Conservation (phyloP, 2,329 filamentous ascomycete species). For the Fusarium continuum region DNA sequence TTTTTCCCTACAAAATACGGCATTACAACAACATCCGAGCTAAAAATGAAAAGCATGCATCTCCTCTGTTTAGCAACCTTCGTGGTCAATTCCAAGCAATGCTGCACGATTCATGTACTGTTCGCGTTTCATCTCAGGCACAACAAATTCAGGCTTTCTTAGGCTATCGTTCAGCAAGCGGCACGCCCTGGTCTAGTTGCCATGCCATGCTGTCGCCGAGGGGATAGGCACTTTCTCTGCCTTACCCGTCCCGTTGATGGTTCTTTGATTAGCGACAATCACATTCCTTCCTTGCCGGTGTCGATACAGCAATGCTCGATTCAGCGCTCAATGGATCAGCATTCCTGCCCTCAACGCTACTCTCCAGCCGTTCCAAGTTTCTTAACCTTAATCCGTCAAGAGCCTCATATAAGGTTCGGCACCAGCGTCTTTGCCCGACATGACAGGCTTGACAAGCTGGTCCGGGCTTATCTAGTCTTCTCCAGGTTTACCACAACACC, state of each 20-base stretch:
- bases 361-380: conserved; percentile 19
- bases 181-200: conserved; percentile 14
- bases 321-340: conserved; percentile 14
- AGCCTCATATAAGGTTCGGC: conserved; percentile 35
- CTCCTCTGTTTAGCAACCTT: not conserved
- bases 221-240: conserved; percentile 13
- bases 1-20: too few species aligned
- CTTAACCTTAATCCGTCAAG: conserved; percentile 34
- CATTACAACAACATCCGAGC: too few species aligned
- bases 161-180: conserved; percentile 5
- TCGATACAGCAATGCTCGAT: conserved; percentile 19
- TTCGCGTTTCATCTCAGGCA: not conserved
- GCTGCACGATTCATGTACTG: conserved; percentile 7
- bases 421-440: conserved; percentile 21
- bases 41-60: too few species aligned
- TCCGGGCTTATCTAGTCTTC: conserved; percentile 23
- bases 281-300: conserved; percentile 36
- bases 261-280: conserved; percentile 37
- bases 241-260: conserved; percentile 35
- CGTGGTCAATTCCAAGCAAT: not conserved
- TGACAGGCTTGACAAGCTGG: conserved; percentile 10
- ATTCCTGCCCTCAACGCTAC: conserved; percentile 38
- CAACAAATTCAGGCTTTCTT: conserved; percentile 20
- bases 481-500: conserved; percentile 20
- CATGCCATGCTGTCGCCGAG: conserved; percentile 17